Evolutionary conservation across 352 stramenopile genomes (phyloP).

Genomic region (Phytophthora niederhauseri): DNA sequence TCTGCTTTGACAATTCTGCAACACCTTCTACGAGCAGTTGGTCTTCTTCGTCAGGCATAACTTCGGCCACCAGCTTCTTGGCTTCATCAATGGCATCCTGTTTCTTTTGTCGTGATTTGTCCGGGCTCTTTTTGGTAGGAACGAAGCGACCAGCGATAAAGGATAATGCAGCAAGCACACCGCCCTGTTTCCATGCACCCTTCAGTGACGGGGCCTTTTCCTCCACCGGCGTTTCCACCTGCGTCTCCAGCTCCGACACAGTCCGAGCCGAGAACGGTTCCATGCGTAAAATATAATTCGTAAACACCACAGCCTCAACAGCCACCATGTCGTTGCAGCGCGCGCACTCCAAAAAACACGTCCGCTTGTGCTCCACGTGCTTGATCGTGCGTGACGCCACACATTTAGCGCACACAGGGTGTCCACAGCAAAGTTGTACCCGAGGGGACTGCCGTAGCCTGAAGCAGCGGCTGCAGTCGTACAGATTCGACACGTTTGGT

Average conservation of each 20-base stretch:
- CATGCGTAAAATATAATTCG: conserved; percentile 58
- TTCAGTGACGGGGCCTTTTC: conserved; percentile 15
- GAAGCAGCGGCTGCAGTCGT: conserved; percentile 65
- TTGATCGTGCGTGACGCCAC: conserved; percentile 51
- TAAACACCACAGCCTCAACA: conserved; percentile 66
- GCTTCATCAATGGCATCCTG: conserved; percentile 17
- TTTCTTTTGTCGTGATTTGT: conserved; percentile 20
- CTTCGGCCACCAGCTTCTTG: conserved; percentile 29
- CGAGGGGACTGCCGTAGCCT: conserved; percentile 57
- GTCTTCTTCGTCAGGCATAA: conserved; percentile 30
- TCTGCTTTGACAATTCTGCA: conserved; percentile 24
- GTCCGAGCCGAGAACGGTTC: conserved; percentile 38
- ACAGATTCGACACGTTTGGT: conserved; percentile 50
- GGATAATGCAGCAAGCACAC: conserved; percentile 49
- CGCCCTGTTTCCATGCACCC: conserved; percentile 46
- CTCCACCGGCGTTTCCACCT: conserved; percentile 3
- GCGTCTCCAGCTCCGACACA: conserved; percentile 37
- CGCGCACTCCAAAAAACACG: conserved; percentile 60
- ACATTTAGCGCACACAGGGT: conserved; percentile 64
- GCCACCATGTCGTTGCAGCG: conserved; percentile 58
- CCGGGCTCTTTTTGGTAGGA: conserved; percentile 6
- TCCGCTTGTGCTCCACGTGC: conserved; percentile 44
- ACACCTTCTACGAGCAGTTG: conserved; percentile 35
- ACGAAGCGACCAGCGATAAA: conserved; percentile 45
- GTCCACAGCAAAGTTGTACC: conserved; percentile 71